A percentile compares a stretch with the other conserved stretches of the same genome.
Conservation (phyloP, 306 rosid genomes). For the Lagenaria siceraria region DNA sequence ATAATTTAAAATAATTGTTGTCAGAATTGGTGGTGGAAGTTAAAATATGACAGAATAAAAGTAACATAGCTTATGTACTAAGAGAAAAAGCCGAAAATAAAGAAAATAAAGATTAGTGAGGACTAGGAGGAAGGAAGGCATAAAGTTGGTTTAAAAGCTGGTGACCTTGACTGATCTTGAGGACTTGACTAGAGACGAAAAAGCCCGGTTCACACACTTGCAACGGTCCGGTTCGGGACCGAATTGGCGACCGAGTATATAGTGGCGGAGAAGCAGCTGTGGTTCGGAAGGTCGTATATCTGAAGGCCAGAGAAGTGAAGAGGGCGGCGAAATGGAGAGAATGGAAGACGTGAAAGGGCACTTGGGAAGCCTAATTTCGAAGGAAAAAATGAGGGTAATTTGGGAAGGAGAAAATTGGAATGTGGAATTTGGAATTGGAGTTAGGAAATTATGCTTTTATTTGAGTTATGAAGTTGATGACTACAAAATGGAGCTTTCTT, state of each 20-base stretch:
- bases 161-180: neutral
- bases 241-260: constrained; percentile 14
- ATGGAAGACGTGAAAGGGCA: constrained; percentile 13
- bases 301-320: constrained; percentile 1
- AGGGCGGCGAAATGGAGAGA: neutral
- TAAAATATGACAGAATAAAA: no score
- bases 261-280: neutral
- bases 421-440: constrained; percentile 20
- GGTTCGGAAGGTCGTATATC: neutral
- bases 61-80: no score
- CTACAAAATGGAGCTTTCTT: constrained; percentile 32
- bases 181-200: neutral
- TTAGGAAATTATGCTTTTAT: constrained; percentile 19
- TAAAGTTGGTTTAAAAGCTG: neutral
- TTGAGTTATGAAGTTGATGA: constrained; percentile 7
- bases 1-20: no score
- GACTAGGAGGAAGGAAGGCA: no score
- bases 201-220: constrained; percentile 14
- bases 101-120: no score
- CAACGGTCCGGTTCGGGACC: constrained; percentile 24
- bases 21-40: no score
- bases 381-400: constrained; percentile 25
- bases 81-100: no score
- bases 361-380: constrained; percentile 32
- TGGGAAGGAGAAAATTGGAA: constrained; percentile 27